phyloP scores from a whole-genome alignment of 1,284 basidiomycete genomes.

The Malassezia cuniculi region DNA sequence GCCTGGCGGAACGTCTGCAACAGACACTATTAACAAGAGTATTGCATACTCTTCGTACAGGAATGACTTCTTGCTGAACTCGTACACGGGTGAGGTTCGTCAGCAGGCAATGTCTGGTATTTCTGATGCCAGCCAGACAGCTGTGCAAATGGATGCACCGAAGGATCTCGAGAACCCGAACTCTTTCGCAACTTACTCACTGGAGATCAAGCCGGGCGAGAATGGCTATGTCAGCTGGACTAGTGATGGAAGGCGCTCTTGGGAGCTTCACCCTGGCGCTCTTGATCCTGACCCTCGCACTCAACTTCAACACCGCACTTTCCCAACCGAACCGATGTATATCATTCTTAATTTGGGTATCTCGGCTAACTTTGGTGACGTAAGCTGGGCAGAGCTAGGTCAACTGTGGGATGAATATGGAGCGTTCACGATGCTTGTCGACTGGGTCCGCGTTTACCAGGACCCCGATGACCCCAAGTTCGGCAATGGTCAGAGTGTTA shows the following conservation, averaged over 20 bases:
- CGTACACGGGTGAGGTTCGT: constrained; percentile 23
- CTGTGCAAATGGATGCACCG: no score
- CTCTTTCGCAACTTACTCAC: constrained; percentile 30
- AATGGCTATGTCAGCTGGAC: constrained; percentile 29
- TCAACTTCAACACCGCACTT: constrained; percentile 59
- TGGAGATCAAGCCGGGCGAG: no score
- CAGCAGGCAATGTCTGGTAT: no score
- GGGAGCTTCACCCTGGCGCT: constrained; percentile 55
- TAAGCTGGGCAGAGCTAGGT: not conserved
- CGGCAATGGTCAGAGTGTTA: no score
- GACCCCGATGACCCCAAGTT: constrained; percentile 38
- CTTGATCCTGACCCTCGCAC: constrained; percentile 57
- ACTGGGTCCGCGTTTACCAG: constrained; percentile 50
- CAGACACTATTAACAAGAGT: constrained; percentile 23
- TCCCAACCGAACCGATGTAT: constrained; percentile 52
- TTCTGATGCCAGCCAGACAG: no score
- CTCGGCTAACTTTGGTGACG: no score
- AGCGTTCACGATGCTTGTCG: constrained; percentile 18
- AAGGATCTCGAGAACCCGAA: constrained; percentile 8
- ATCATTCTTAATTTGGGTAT: constrained; percentile 28
- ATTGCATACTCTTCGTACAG: constrained; percentile 28
- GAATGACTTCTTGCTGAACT: constrained; percentile 18
- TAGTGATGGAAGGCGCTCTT: constrained; percentile 15
- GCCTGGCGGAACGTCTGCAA: no score
- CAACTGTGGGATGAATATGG: constrained; percentile 8